These are phyloP conservation scores for Teratosphaeria pseudoeucalypti DNA, from an alignment of 2,329 filamentous ascomycete genomes.

Conservation along the genomic window DNA sequence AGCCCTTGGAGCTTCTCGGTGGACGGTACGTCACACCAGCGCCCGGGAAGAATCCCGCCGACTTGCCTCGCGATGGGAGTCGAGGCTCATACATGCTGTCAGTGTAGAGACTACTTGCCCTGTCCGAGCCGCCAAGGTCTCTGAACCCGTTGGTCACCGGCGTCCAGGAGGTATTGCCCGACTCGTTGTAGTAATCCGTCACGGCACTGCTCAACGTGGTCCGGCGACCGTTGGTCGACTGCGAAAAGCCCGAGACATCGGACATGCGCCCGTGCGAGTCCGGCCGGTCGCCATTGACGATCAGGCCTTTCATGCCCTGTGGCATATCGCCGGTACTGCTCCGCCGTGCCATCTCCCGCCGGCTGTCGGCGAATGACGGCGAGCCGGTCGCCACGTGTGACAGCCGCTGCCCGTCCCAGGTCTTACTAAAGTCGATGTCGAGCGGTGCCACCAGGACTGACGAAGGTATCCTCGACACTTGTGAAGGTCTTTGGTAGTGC, in stretches of 20 bases:
- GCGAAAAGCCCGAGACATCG: conserved; percentile 14
- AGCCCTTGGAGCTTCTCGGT: conserved; percentile 8
- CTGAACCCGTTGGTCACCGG: conserved; percentile 13
- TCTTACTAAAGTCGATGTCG: conserved; percentile 42
- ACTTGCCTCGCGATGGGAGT: conserved; percentile 31
- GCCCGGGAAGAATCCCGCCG: conserved; percentile 40
- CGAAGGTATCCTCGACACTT: conserved; percentile 29
- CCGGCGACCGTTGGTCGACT: conserved; percentile 13
- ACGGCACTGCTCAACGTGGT: conserved; percentile 18
- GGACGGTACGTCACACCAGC: conserved; percentile 20
- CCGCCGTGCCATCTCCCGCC: conserved; percentile 27
- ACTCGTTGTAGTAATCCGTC: conserved; percentile 23
- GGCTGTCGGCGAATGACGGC: conserved; percentile 55
- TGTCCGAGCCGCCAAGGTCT: conserved; percentile 18
- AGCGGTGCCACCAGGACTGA: conserved; percentile 63
- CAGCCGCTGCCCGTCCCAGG: conserved; percentile 49
- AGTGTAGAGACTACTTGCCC: conserved; percentile 35
- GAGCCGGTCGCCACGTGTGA: conserved; percentile 59
- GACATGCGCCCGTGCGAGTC: conserved; percentile 6
- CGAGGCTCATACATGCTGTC: conserved; percentile 30
- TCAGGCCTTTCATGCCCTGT: conserved; percentile 20
- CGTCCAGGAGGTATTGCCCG: conserved; percentile 22
- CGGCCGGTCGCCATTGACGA: conserved; percentile 15
- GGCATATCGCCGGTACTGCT: conserved; percentile 14
- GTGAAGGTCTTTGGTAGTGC: conserved; percentile 39